Evolutionary conservation across 2,329 filamentous ascomycete genomes (phyloP), one percentile per base, ranked within the genome.

Genomic region (Aspergillus phoenicis): DNA sequence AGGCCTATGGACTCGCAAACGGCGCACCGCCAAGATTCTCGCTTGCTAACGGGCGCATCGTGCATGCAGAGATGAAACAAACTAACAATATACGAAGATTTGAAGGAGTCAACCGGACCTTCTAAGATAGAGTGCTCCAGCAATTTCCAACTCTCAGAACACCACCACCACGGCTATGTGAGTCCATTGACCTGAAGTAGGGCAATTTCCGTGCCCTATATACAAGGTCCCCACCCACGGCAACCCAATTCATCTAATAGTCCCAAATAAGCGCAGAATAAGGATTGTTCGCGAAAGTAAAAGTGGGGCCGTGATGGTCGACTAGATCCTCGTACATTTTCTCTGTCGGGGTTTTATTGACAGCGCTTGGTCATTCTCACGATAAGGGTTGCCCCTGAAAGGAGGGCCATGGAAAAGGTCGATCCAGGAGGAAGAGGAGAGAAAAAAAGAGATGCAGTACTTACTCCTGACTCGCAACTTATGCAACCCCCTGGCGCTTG

Each of bases 201-300:
- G 22, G 57, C 52, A 59, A 57, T 56, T 52, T 62, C 54, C 41
- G 39, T 20, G 51, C 53, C 52, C 43, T 59, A 56, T 38, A 62
- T 64, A 52, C 41, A 59, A 36, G 53, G 58, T 48, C 62, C 33
- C 60, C 60, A 62, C 61, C 11, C 43, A 43, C 24, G 30, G 43
- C 41, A 60, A 55, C 15, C 38, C 33, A 43, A 43, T 56, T 51
- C 48, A 30, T 45, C 38, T 24, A 45, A 51, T 58, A 48, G 58
- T 49, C 30, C 30, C 62, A 24, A 56, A 43, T 33, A 56, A 56
- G 53, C 53, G 53, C 28, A 56, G 20, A 43, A 56, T 15, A 43
- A 56, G 53, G 53, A 56, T 33, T 33, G 41, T 56, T 33, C 39
- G 41, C 41, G 24, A 47, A 36, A 56, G 53, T 56, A 56, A 45